Percentiles rank a stretch among this genome's conserved stretches.
These are phyloP conservation scores for Fraxinus anomala DNA, from an alignment of 257 asterid species.

Conservation along the genomic window DNA sequence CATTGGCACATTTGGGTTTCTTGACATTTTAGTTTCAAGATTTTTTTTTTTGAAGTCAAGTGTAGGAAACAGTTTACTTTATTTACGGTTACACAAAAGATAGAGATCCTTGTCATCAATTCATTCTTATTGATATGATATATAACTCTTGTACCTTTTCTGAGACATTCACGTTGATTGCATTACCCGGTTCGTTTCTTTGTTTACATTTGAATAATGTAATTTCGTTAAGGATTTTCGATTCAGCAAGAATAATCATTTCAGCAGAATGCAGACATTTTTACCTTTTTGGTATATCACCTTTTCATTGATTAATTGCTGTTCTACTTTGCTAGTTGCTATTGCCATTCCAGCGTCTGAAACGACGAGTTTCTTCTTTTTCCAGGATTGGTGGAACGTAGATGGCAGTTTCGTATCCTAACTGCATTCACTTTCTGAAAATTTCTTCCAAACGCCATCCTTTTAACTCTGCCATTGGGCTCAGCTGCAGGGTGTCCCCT, in stretches of 20 bases:
- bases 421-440: constrained; percentile 42
- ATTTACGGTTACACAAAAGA: background rate
- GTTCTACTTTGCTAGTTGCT: background rate
- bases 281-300: background rate
- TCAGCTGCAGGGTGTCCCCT: constrained; percentile 29
- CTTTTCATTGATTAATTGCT: background rate
- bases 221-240: background rate
- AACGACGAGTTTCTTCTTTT: background rate
- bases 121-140: background rate
- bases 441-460: constrained; percentile 27
- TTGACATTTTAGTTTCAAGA: background rate
- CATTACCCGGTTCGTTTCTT: background rate
- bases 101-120: background rate
- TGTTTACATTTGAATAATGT: background rate
- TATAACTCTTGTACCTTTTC: background rate
- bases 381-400: constrained; percentile 19
- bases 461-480: constrained; percentile 22
- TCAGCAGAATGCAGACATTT: background rate
- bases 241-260: background rate
- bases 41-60: background rate
- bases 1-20: background rate
- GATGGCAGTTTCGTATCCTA: constrained; percentile 54
- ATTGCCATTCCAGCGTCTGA: background rate
- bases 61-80: background rate
- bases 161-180: background rate